A percentile compares a stretch with the other conserved stretches of the same genome.
phyloP scores from a whole-genome alignment of 2,329 filamentous ascomycete species.

The Beauveria scarabaeidicola region DNA sequence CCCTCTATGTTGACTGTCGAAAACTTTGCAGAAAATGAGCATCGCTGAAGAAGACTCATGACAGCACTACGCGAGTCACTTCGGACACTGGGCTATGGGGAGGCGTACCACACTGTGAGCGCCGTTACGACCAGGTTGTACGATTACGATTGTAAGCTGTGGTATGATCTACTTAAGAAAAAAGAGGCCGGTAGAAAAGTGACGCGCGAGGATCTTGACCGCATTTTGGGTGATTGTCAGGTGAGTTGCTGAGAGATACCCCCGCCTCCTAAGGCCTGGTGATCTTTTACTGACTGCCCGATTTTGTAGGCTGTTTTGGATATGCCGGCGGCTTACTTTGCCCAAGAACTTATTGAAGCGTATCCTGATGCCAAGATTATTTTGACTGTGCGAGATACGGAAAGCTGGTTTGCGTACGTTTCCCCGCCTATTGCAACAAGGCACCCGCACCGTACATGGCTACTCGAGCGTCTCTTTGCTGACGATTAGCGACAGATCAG shows the following conservation, averaged over 20 bases:
- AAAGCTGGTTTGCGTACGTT: conserved; percentile 8
- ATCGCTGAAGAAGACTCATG: not conserved
- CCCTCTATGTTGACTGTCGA: too few relatives aligned
- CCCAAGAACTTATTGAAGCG: not conserved
- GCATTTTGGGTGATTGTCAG: not conserved
- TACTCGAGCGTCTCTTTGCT: not conserved
- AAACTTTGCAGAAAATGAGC: not conserved
- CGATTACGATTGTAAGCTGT: conserved; percentile 9
- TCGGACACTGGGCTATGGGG: not conserved
- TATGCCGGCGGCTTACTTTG: conserved; percentile 6
- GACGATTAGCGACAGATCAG: not conserved
- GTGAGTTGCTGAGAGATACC: not conserved
- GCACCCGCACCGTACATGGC: not conserved
- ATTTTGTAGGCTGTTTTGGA: not conserved
- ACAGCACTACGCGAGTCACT: conserved; percentile 6
- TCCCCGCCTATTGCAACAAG: not conserved
- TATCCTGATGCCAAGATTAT: conserved; percentile 9
- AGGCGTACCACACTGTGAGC: not conserved
- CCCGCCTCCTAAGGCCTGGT: not conserved
- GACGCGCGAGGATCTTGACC: not conserved
- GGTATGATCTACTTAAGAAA: not conserved
- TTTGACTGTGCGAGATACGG: not conserved
- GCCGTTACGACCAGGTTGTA: not conserved
- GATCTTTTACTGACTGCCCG: not conserved
- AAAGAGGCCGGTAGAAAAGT: not conserved